Base-by-base conservation (phyloP, 78 protist genomes). In the Dictyostelium purpureum region DNA sequence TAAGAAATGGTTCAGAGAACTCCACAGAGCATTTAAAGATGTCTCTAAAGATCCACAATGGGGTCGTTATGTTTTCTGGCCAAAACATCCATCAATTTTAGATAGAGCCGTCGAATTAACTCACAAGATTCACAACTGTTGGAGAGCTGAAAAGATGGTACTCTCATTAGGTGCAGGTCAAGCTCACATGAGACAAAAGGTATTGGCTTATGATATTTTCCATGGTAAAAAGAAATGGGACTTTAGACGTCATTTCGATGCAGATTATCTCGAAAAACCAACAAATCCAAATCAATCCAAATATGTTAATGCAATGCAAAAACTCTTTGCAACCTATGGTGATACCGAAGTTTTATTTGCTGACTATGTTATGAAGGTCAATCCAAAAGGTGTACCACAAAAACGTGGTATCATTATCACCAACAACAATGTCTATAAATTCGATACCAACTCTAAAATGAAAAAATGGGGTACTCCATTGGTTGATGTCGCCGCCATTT, bases 401-500 rank as follows among this genome's bases (percentile, higher is more conserved):
- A 54, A 63, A 78, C 89, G 97, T 43, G 91, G 78, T 77, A 56
- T 96, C 45, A 79, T 96, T 14, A 82, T 96, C 18, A 94, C 97
- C 24, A 82, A 83, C 42, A 43, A 63, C 67, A 49, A 63, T 57
- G 47, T 96, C 18, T 95, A 95, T 93, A 74, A 96, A 47, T 63
- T 78, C 45, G 97, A 95, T n/a, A 96, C 97, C 24, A 75, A 94
- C 63, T 88, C 70, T 18, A 95, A 95, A 70, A 83, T 90, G 49
- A 93, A 93, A 89, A 93, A 93, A 69, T 81, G 75, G 79, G 95
- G 87, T 33, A 92, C 95, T 40, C 95, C 95, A 24, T 40, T 92
- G 54, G 95, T 54, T 10, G 89, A 83, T 35, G 66, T 92, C 1
- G 24, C 66, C 1, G 69, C 79, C 43, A 92, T 92, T 40, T 92